Evolutionary conservation across 257 asterid genomes (phyloP), one percentile per base, ranked within the genome.

Genomic region (Paraleonurus japonicus): DNA sequence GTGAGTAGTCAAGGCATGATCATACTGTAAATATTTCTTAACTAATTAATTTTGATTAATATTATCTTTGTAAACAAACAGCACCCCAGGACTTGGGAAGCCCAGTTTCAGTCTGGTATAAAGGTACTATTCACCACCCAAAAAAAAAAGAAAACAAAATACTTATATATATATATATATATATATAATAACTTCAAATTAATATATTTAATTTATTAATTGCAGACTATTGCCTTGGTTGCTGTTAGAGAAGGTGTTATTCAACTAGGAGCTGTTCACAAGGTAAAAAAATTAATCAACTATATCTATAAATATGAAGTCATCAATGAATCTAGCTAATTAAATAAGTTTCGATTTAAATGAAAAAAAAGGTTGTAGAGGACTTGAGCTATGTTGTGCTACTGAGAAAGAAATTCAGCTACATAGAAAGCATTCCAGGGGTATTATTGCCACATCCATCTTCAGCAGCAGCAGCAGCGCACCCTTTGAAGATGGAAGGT

Each of bases 31-130:
- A n/a, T n/a, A n/a, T n/a, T n/a, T n/a, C n/a, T 77, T 75, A n/a
- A 54, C 27, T 32, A 41, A 54, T 59, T n/a, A n/a, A n/a, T 23
- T 27, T 33, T 15, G 4, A 30, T 30, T 30, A 30, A 30, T 0
- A 4, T 74, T 58, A 17, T 61, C 13, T 67, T 69, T 55, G 30
- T 15, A 58, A 59, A 58, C 5, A 7, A 72, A 79, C 90, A 95
- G 99, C 90, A 88, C 73, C 99, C 99, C 9, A 89, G 98, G 74
- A 92, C 99, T 69, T 95, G 99, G 99, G 98, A 95, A 82, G 98
- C 98, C 73, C 99, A 95, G 76, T 95, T 95, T 74, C 96, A 86
- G 65, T 92, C 95, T 33, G 99, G 99, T 69, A 92, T 95, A 26
- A 92, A 95, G 98, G 99, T 95, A 79, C 23, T 27, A 23, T 27